Base-by-base conservation (phyloP, 805 yeast genomes). In the Teunomyces panamensis region DNA sequence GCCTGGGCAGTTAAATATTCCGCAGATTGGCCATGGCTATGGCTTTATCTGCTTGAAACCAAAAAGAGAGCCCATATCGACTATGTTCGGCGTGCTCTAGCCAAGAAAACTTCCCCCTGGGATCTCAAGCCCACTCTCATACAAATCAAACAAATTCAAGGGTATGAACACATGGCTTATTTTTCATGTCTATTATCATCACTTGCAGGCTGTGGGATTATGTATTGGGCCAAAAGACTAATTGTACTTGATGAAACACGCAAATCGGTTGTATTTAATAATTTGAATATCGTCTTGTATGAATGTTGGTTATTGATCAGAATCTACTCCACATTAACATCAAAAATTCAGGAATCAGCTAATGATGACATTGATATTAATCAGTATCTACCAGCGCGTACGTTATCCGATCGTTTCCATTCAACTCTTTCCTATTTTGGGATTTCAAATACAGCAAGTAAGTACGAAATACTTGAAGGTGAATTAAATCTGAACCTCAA, bases 21-120 rank as follows among this genome's bases (percentile, higher is more conserved):
- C 0, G 55, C 65, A 11, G 75, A 71, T 41, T 71, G 75, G 76
- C 76, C 76, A 0, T 71, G 74, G 73, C 53, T 54, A n/a, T 71
- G 75, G 76, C 54, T 63, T 13, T 44, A 50, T 5, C 66, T 62
- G 36, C 56, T 71, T 9, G 51, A 52, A 29, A 51, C 47, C 1
- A 44, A 55, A 10, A 59, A 58, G 39, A 16, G 14, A 6, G 52
- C 44, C 30, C 42, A 60, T 26, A 42, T 60, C 26, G 49, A 50
- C 29, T 50, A 55, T 39, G 47, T 54, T 28, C 57, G 57, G 27
- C 47, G 57, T 7, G 41, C 35, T 7, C 13, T 30, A 4, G 41
- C 16, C 26, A 10, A 11, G 10, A 26, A 13, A 2, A n/a, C 26
- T 11, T 14, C 14, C 16, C 28, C 39, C 30, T 6, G 8, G 14